A percentile compares a stretch with the other conserved stretches of the same genome.
Evolutionary conservation across 225 moss, liverwort and hornwort genomes (phyloP).

Genomic region (Anthoceros angustus): DNA sequence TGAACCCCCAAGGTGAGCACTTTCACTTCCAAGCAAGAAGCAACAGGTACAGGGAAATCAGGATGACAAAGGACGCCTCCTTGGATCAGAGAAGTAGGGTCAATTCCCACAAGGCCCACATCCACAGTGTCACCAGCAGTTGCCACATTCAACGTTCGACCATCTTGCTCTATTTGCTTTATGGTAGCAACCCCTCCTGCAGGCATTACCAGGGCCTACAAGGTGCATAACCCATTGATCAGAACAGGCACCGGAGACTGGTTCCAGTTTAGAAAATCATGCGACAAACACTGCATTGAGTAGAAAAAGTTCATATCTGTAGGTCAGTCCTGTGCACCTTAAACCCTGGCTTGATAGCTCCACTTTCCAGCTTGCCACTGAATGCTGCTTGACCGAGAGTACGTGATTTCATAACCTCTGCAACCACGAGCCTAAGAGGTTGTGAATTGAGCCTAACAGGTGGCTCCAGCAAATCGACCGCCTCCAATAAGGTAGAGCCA

Average conservation of each 20-base stretch:
- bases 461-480: constrained; percentile 57
- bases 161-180: constrained; percentile 62
- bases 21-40: constrained; percentile 58
- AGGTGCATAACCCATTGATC: not conserved
- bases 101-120: constrained; percentile 71
- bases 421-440: constrained; percentile 73
- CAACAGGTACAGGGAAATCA: constrained; percentile 77
- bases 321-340: constrained; percentile 35
- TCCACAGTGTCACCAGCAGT: constrained; percentile 85
- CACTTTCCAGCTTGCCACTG: constrained; percentile 91
- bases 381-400: constrained; percentile 72
- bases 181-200: constrained; percentile 51
- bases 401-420: constrained; percentile 63
- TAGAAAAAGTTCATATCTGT: not conserved
- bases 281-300: not conserved
- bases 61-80: constrained; percentile 91
- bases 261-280: not conserved
- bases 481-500: constrained; percentile 53
- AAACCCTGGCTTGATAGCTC: constrained; percentile 55
- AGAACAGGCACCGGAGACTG: not conserved
- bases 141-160: constrained; percentile 34
- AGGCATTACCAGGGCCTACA: constrained; percentile 90
- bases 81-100: constrained; percentile 39
- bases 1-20: constrained; percentile 60
- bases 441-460: constrained; percentile 52